phyloP scores from a whole-genome alignment of 176 grass and related monocot genomes.

The Alopecurus myosuroides region DNA sequence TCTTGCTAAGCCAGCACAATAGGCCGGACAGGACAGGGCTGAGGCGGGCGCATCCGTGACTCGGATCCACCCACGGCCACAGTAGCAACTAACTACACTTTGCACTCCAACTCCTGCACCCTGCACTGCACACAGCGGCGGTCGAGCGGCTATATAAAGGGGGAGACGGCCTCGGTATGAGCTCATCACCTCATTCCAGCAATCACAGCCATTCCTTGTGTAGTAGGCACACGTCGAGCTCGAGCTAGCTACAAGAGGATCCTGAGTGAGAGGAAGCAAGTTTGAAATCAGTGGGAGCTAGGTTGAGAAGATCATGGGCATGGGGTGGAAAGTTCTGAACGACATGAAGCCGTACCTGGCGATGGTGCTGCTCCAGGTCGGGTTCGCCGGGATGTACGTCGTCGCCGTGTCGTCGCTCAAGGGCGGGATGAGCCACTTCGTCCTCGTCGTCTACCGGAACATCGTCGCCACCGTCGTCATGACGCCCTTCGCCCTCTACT shows the following conservation, averaged over 20 bases:
- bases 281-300: neutral
- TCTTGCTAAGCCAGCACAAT: conserved; percentile 5
- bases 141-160: conserved; percentile 53
- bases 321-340: conserved; percentile 33
- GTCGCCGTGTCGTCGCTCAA: conserved; percentile 66
- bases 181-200: conserved; percentile 37
- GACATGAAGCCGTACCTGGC: conserved; percentile 73
- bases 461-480: conserved; percentile 58
- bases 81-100: neutral
- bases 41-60: conserved; percentile 27
- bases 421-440: conserved; percentile 83
- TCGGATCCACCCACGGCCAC: conserved; percentile 45
- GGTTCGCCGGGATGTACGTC: conserved; percentile 88
- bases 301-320: conserved; percentile 24
- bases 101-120: neutral
- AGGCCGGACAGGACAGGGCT: neutral
- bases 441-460: conserved; percentile 88
- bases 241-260: neutral
- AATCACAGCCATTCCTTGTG: neutral
- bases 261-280: neutral
- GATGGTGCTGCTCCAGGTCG: conserved; percentile 87
- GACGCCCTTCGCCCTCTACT: conserved; percentile 74
- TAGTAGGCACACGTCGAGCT: neutral
- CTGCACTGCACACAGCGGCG: neutral
- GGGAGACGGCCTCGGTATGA: neutral